Base-by-base conservation (phyloP, 768 basidiomycete genomes). In the Lactifluus volemus region DNA sequence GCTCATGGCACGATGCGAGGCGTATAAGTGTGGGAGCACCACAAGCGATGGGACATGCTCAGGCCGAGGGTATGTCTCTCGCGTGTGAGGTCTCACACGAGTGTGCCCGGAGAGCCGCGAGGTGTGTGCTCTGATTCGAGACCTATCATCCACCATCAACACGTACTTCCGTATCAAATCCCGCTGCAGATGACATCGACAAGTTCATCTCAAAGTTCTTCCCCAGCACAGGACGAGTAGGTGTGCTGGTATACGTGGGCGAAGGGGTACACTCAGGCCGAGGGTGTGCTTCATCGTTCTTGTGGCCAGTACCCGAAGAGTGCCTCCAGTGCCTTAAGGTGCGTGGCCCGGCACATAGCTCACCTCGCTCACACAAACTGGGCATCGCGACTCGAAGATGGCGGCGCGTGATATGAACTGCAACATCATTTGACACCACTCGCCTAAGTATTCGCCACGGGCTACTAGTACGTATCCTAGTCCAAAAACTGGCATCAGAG, bases 241-340 rank as follows among this genome's bases (percentile, higher is more conserved):
- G 53, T 34, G 48, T 36, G 53, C 45, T 30, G 9, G 39, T 34
- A 49, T 8, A 42, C 14, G 41, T 14, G 34, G 60, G 44, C 15
- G 41, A n/a, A 38, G 47, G 47, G 42, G 21, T 54, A 36, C 47
- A 42, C 47, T 41, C 59, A 49, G 59, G 59, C 36, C 59, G 59
- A 60, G 52, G 52, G 52, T 54, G 48, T 19, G 11, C 30, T 4
- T 49, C 14, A 19, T 41, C 53, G 48, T 49, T 25, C 25, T 30
- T 38, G 39, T 7, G 29, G 59, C 45, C 52, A 29, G 44, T 38
- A 5, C 21, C 53, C 19, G 29, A 49, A 19, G 14, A 5, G 38
- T 1, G 19, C 25, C 11, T 36, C 21, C 12, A 15, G 8, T 8
- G 19, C 15, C 39, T 29, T 36, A 17, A 10, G 9, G 58, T 59